A percentile compares a stretch with the other conserved stretches of the same genome.
Conservation (phyloP, 345 rosid species). For the Brassica rapa region DNA sequence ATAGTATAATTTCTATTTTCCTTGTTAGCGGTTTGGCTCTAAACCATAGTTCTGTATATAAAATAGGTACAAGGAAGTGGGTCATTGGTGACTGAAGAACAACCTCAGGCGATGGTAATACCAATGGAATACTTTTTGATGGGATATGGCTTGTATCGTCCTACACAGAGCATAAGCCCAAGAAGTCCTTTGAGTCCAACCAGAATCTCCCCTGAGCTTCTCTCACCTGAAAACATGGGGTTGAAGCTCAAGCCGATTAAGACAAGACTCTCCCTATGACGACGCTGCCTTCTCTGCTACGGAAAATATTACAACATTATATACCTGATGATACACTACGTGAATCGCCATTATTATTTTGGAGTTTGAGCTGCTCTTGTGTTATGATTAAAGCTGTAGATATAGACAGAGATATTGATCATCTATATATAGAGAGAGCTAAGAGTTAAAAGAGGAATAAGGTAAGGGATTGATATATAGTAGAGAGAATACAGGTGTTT, state of each 20-base stretch:
- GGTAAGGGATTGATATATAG: conserved; percentile 23
- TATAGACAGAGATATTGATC: conserved; percentile 33
- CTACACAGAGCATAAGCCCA: conserved; percentile 74
- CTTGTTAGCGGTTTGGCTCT: no score
- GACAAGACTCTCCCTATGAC: conserved; percentile 53
- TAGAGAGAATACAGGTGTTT: conserved; percentile 23
- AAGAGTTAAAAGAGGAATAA: background rate
- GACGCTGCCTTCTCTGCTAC: conserved; percentile 7
- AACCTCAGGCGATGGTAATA: conserved; percentile 95
- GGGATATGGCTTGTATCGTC: conserved; percentile 80
- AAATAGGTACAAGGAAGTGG: conserved; percentile 72
- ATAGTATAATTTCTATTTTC: no score
- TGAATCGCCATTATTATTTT: conserved; percentile 16
- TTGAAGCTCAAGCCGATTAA: conserved; percentile 92
- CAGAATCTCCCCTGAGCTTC: conserved; percentile 87
- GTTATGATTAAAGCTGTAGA: conserved; percentile 36
- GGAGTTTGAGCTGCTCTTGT: conserved; percentile 26
- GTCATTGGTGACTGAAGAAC: conserved; percentile 93
- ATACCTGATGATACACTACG: conserved; percentile 22
- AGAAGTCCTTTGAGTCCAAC: conserved; percentile 86
- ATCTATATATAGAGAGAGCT: conserved; percentile 22
- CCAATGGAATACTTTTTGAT: conserved; percentile 88
- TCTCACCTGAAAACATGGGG: conserved; percentile 99
- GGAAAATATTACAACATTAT: background rate
- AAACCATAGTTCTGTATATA: no score